A percentile compares a stretch with the other conserved stretches of the same genome.
Evolutionary conservation across 768 basidiomycete genomes (phyloP).

Genomic region (Calocybe indica): DNA sequence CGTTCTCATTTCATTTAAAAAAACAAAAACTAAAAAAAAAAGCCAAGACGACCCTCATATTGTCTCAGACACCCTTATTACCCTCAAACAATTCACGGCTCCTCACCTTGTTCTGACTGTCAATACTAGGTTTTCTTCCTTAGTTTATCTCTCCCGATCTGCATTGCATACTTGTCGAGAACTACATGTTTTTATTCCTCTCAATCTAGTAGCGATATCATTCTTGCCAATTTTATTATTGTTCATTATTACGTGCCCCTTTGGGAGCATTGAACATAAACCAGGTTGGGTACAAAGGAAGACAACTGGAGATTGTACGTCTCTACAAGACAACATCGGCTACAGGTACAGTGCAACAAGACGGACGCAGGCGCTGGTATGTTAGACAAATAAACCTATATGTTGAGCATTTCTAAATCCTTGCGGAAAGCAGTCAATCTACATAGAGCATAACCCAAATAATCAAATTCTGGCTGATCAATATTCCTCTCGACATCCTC

Average conservation of each 20-base stretch:
- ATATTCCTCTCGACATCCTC: constrained; percentile 60
- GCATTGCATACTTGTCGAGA: constrained; percentile 9
- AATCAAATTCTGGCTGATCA: constrained; percentile 79
- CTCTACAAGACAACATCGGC: too few species aligned
- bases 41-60: too few species aligned
- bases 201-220: constrained; percentile 29
- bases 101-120: constrained; percentile 6
- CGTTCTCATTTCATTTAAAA: neutral
- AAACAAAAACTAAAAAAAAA: neutral
- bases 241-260: neutral
- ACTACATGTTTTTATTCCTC: constrained; percentile 44
- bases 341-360: too few species aligned
- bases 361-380: too few species aligned
- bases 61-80: too few species aligned
- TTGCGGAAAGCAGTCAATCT: constrained; percentile 60
- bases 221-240: constrained; percentile 15
- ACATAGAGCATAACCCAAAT: constrained; percentile 72
- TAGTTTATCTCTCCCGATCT: neutral
- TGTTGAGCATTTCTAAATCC: constrained; percentile 32
- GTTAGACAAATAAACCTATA: constrained; percentile 27
- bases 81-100: neutral
- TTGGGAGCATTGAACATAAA: neutral
- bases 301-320: too few species aligned
- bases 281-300: too few species aligned
- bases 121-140: constrained; percentile 6